Evolutionary conservation across 805 yeast species (phyloP).

Genomic region (Cyberlindnera amylophila): DNA sequence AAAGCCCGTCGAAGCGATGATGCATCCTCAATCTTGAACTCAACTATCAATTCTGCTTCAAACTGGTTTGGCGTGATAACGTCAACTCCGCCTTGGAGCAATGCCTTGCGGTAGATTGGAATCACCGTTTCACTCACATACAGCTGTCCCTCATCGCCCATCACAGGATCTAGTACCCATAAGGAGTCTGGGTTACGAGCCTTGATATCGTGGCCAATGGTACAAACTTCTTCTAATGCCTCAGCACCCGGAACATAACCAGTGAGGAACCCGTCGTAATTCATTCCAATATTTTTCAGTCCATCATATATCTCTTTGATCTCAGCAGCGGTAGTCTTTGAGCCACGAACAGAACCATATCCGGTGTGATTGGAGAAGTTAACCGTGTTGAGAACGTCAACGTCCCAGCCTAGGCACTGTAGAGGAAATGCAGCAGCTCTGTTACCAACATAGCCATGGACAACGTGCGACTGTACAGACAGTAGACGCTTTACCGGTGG

Average conservation of each 20-base stretch:
- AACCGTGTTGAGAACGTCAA: constrained; percentile 61
- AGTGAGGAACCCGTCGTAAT: constrained; percentile 54
- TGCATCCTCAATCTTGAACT: constrained; percentile 38
- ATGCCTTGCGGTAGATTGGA: constrained; percentile 51
- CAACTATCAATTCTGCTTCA: constrained; percentile 73
- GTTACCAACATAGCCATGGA: constrained; percentile 71
- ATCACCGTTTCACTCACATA: constrained; percentile 60
- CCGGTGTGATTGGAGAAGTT: constrained; percentile 72
- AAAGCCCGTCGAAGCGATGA: constrained; percentile 45
- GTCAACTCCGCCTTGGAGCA: constrained; percentile 49
- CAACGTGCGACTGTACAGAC: constrained; percentile 66
- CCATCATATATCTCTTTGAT: constrained; percentile 39
- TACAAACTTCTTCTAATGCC: constrained; percentile 42
- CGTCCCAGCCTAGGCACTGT: constrained; percentile 65
- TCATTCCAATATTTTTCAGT: constrained; percentile 29
- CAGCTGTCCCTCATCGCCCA: constrained; percentile 74
- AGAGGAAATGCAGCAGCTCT: constrained; percentile 63
- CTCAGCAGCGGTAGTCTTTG: constrained; percentile 37
- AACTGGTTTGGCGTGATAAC: constrained; percentile 88
- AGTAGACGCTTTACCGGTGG: constrained; percentile 28
- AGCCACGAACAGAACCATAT: constrained; percentile 54
- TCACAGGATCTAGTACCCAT: constrained; percentile 73
- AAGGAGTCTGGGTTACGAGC: constrained; percentile 30
- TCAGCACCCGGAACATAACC: constrained; percentile 66
- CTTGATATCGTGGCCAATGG: constrained; percentile 37